A percentile compares a stretch with the other conserved stretches of the same genome.
phyloP scores from a whole-genome alignment of 371 early-diverging fungal genomes.

The Mycotypha africana region DNA sequence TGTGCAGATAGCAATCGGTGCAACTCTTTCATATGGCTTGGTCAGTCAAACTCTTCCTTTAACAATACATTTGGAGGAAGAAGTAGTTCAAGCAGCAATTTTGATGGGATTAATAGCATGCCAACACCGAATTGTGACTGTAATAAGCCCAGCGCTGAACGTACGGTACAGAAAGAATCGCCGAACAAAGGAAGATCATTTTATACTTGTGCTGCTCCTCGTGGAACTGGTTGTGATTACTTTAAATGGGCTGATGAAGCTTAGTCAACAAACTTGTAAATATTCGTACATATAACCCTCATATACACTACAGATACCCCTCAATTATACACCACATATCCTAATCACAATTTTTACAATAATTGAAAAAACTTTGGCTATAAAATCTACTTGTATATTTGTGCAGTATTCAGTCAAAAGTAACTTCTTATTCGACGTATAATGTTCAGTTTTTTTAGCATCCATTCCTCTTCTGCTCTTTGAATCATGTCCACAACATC shows the following conservation, averaged over 20 bases:
- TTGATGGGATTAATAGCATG: not conserved
- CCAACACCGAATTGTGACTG: constrained; percentile 49
- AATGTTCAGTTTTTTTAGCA: not conserved
- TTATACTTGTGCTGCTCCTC: constrained; percentile 32
- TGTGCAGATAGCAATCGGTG: constrained; percentile 21
- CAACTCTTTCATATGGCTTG: constrained; percentile 28
- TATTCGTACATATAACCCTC: not conserved
- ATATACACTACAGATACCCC: too few species aligned
- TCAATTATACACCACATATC: too few species aligned
- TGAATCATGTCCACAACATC: not conserved
- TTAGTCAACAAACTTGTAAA: not conserved
- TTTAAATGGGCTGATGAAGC: constrained; percentile 14
- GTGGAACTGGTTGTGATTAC: constrained; percentile 6
- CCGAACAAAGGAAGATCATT: constrained; percentile 44
- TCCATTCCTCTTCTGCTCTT: not conserved
- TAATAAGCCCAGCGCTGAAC: constrained; percentile 28
- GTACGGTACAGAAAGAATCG: constrained; percentile 31
- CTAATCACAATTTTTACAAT: too few species aligned
- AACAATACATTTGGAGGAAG: not conserved
- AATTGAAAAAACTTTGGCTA: too few species aligned
- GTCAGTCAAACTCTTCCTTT: constrained; percentile 5
- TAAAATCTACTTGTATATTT: too few species aligned
- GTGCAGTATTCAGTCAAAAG: too few species aligned
- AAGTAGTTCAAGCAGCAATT: constrained; percentile 2
- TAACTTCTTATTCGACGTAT: not conserved